phyloP scores from a whole-genome alignment of 2,329 filamentous ascomycete genomes.

The Xylariaceae sp. region DNA sequence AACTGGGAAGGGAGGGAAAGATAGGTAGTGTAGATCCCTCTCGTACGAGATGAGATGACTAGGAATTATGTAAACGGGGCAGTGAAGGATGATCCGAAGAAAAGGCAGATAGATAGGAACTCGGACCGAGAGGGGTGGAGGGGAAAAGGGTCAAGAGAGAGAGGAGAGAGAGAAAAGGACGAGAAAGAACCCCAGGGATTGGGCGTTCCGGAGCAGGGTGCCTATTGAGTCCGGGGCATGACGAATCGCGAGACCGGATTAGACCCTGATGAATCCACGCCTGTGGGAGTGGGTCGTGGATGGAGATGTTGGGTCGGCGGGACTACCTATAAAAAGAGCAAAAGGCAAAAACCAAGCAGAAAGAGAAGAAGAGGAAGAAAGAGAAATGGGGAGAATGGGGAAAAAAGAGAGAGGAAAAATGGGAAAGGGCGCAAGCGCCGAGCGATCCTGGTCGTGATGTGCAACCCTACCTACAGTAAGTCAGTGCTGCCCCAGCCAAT shows the following conservation, averaged over 20 bases:
- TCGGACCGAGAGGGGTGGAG: background rate
- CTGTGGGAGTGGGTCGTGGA: conserved; percentile 22
- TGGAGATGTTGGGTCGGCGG: conserved; percentile 20
- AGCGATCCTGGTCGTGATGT: conserved; percentile 25
- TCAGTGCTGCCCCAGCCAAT: conserved; percentile 23
- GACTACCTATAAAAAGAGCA: conserved; percentile 36
- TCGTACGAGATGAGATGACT: background rate
- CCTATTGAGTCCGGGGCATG: conserved; percentile 20
- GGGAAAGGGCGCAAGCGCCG: conserved; percentile 36
- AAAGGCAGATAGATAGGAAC: conserved; percentile 25
- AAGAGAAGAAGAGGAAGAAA: conserved; percentile 3
- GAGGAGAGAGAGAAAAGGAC: background rate
- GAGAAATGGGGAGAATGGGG: no score
- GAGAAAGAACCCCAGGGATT: conserved; percentile 11
- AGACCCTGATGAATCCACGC: conserved; percentile 18
- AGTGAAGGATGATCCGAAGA: conserved; percentile 19
- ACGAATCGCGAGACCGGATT: conserved; percentile 1
- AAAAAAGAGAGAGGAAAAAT: no score
- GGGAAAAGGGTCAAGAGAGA: background rate
- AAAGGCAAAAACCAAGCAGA: no score
- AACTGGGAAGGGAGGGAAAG: conserved; percentile 5
- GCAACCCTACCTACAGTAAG: conserved; percentile 20
- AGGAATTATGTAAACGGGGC: conserved; percentile 27
- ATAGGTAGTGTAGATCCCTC: background rate
- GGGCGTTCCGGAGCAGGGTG: conserved; percentile 7